A percentile compares a stretch with the other conserved stretches of the same genome.
Conservation (phyloP, 345 rosid species). For the Jatropha curcas region DNA sequence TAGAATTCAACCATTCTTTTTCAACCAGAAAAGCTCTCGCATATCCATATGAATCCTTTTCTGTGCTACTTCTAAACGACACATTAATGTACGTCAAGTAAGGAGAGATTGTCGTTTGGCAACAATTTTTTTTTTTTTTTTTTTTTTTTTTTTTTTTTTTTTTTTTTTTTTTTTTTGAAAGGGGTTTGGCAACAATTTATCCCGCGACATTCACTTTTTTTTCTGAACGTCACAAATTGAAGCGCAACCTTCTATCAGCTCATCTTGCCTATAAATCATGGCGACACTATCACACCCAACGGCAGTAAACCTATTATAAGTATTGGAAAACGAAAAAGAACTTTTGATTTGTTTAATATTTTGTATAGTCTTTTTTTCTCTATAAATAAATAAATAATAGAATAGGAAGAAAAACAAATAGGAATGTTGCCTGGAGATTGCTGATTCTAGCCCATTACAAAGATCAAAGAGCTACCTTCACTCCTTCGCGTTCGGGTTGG, state of each 20-base stretch:
- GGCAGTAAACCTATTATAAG: neutral
- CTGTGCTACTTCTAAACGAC: neutral
- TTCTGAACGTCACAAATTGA: neutral
- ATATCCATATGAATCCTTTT: neutral
- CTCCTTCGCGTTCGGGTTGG: too few relatives aligned
- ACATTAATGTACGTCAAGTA: neutral
- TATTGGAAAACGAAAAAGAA: neutral
- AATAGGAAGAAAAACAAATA: too few relatives aligned
- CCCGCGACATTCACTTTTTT: neutral
- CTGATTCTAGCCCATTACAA: too few relatives aligned
- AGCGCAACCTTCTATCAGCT: neutral
- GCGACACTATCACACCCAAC: conserved; percentile 1
- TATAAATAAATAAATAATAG: too few relatives aligned
- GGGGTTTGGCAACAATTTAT: conserved; percentile 12
- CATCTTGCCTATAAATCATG: conserved; percentile 1
- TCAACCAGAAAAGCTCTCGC: conserved; percentile 9
- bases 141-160: too few relatives aligned
- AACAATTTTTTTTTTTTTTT: too few relatives aligned
- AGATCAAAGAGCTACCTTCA: too few relatives aligned
- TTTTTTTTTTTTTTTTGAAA: too few relatives aligned
- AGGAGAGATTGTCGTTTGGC: neutral
- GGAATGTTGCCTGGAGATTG: too few relatives aligned
- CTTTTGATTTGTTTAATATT: too few relatives aligned
- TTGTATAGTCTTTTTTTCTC: too few relatives aligned
- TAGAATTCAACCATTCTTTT: neutral